phyloP scores from a whole-genome alignment of 1,139 yeast genomes.

The Pichia sp. region DNA sequence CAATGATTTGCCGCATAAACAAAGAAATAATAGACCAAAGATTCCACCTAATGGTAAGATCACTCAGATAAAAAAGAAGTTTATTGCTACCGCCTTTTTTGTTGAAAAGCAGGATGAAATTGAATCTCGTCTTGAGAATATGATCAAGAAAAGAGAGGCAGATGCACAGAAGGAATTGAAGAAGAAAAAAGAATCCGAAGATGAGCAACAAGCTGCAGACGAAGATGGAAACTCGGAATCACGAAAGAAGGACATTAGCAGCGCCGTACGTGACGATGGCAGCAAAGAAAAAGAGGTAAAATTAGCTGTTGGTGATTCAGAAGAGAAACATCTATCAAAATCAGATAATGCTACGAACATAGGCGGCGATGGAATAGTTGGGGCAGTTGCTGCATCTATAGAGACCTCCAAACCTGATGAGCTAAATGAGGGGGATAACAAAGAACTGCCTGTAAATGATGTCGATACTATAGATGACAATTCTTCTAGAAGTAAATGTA shows the following conservation, averaged over 20 bases:
- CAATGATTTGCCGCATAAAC: slow-evolving; percentile 77
- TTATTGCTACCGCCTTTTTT: slow-evolving; percentile 49
- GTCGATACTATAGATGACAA: too few relatives aligned
- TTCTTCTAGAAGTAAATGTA: too few relatives aligned
- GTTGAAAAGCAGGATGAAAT: slow-evolving; percentile 30
- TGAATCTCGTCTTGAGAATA: slow-evolving; percentile 11
- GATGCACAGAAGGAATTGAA: background rate
- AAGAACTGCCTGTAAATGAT: too few relatives aligned
- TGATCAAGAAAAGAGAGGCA: background rate
- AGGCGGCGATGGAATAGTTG: too few relatives aligned
- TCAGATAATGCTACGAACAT: too few relatives aligned
- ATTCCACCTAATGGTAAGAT: slow-evolving; percentile 94
- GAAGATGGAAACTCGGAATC: background rate
- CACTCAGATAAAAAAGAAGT: slow-evolving; percentile 60
- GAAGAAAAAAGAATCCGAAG: background rate
- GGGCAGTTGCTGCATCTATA: too few relatives aligned
- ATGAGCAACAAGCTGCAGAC: background rate
- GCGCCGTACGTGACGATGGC: background rate
- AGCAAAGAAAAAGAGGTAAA: too few relatives aligned
- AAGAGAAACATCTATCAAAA: too few relatives aligned
- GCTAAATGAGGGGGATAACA: too few relatives aligned
- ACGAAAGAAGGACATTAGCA: background rate
- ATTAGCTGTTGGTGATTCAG: too few relatives aligned
- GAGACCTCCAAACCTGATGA: too few relatives aligned
- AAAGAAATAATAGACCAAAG: slow-evolving; percentile 74